A percentile compares a stretch with the other conserved stretches of the same genome.
phyloP scores from a whole-genome alignment of 169 alveolate genomes.

The Babesia ovis region DNA sequence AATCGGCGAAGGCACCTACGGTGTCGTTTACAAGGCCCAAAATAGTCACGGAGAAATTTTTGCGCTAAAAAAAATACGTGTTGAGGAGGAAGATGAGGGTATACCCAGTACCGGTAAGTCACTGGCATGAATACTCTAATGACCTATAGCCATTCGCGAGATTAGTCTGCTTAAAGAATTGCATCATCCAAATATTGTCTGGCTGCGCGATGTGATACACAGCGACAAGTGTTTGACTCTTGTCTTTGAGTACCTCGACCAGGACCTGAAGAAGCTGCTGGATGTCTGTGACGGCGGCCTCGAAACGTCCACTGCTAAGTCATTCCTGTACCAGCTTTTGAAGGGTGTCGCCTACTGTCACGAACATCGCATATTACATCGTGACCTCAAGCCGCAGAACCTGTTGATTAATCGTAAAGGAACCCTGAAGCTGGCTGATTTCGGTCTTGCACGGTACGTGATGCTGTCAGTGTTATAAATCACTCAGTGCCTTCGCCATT shows the following conservation, averaged over 20 bases:
- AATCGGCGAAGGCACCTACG: constrained; percentile 99
- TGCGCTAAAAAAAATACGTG: constrained; percentile 95
- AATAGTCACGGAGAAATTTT: constrained; percentile 87
- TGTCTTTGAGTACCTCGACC: constrained; percentile 97
- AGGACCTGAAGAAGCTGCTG: constrained; percentile 94
- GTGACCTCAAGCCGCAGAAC: constrained; percentile 99
- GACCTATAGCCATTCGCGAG: constrained; percentile 96
- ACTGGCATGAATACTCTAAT: constrained; percentile 59
- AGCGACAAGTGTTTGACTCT: constrained; percentile 94
- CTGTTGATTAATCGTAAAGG: constrained; percentile 91
- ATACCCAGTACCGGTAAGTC: constrained; percentile 84
- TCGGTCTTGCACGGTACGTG: constrained; percentile 93
- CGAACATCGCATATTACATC: constrained; percentile 95
- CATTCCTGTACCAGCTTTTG: constrained; percentile 93
- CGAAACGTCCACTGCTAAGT: constrained; percentile 85
- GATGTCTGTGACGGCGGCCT: constrained; percentile 91
- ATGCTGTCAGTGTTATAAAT: background rate
- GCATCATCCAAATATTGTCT: constrained; percentile 98
- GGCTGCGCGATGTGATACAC: constrained; percentile 97
- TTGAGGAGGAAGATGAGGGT: constrained; percentile 99
- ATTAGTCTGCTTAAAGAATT: constrained; percentile 95
- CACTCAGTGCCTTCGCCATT: constrained; percentile 92
- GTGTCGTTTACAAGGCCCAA: constrained; percentile 96
- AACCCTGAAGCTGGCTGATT: constrained; percentile 97
- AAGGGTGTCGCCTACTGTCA: constrained; percentile 98